Evolutionary conservation across 257 asterid genomes (phyloP).

Genomic region (Buddleja alternifolia): DNA sequence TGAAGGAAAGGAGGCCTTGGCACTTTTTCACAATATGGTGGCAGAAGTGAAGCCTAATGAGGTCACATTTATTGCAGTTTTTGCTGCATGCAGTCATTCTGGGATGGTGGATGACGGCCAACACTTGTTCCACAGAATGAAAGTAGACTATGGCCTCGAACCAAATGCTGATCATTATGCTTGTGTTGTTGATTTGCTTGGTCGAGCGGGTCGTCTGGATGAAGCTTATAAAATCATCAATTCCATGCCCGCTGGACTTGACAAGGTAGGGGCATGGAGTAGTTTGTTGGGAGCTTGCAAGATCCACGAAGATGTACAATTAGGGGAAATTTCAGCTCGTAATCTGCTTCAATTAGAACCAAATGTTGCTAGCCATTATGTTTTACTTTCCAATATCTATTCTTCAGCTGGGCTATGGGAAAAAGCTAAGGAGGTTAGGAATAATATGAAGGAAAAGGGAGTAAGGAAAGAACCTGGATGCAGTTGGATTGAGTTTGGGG

Average conservation of each 20-base stretch:
- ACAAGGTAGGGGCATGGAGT: slow-evolving; percentile 68
- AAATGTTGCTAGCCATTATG: slow-evolving; percentile 59
- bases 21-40: slow-evolving; percentile 45
- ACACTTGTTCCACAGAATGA: slow-evolving; percentile 51
- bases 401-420: slow-evolving; percentile 59
- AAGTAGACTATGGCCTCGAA: slow-evolving; percentile 39
- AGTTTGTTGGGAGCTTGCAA: slow-evolving; percentile 63
- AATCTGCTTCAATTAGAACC: slow-evolving; percentile 58
- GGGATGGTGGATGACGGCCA: slow-evolving; percentile 60
- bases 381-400: slow-evolving; percentile 58
- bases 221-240: slow-evolving; percentile 49
- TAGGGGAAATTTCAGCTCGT: slow-evolving; percentile 56
- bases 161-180: slow-evolving; percentile 63
- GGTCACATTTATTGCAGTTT: slow-evolving; percentile 53
- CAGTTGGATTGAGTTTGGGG: slow-evolving; percentile 67
- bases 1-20: slow-evolving; percentile 53
- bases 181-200: slow-evolving; percentile 57
- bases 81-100: slow-evolving; percentile 63
- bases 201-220: slow-evolving; percentile 59
- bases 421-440: slow-evolving; percentile 46
- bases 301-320: slow-evolving; percentile 49
- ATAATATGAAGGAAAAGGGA: slow-evolving; percentile 50
- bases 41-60: slow-evolving; percentile 51
- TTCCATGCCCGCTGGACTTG: slow-evolving; percentile 40
- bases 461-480: slow-evolving; percentile 63